Conservation (phyloP, 2,329 filamentous ascomycete species). For the Emergomyces pasteurianus region DNA sequence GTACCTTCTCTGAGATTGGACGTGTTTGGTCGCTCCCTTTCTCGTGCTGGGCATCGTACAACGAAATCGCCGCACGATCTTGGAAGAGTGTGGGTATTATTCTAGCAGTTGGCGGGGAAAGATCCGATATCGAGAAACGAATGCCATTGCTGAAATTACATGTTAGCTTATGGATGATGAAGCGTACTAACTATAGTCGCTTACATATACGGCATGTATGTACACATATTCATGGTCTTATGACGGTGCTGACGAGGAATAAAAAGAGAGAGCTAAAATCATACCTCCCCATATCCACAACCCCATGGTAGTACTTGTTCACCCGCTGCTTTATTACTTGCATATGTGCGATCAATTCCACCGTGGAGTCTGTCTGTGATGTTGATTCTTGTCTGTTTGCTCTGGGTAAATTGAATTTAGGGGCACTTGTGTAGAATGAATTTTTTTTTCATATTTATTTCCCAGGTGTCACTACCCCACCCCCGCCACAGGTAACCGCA, state of each 20-base stretch:
- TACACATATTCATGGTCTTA: not conserved
- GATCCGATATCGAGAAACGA: conserved; percentile 76
- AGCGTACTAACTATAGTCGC: not conserved
- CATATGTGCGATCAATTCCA: not conserved
- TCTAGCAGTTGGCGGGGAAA: conserved; percentile 58
- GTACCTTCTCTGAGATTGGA: conserved; percentile 48
- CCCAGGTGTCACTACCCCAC: not conserved
- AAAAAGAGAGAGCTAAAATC: conserved; percentile 1
- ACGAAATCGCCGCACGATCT: conserved; percentile 66
- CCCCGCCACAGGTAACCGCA: too few relatives aligned
- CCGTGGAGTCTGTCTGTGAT: not conserved
- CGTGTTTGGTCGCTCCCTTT: conserved; percentile 27
- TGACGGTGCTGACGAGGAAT: not conserved
- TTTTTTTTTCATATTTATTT: not conserved
- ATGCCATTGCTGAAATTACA: conserved; percentile 59
- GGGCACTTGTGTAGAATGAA: not conserved
- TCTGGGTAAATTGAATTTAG: not conserved
- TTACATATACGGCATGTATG: not conserved
- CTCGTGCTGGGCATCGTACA: conserved; percentile 66
- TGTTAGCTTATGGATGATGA: not conserved
- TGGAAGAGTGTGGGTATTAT: conserved; percentile 67
- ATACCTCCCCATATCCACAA: conserved; percentile 34
- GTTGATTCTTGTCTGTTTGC: not conserved
- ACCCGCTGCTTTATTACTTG: not conserved
- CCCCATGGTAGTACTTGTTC: conserved; percentile 19